A percentile compares a stretch with the other conserved stretches of the same genome.
These are phyloP conservation scores for Scytalidium lignicola DNA, from an alignment of 2,329 filamentous ascomycete species.

Conservation along the genomic window DNA sequence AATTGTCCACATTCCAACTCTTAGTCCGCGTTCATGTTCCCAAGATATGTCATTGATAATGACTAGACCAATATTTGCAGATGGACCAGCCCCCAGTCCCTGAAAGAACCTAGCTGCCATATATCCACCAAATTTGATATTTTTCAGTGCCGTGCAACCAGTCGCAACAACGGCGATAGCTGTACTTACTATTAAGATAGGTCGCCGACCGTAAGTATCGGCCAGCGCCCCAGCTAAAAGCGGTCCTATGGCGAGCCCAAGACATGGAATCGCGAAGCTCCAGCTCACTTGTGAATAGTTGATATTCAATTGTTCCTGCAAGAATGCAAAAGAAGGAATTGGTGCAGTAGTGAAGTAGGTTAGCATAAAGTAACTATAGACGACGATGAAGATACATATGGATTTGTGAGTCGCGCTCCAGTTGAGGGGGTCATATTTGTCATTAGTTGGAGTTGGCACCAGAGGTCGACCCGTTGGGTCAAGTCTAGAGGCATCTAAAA, in stretches of 20 bases:
- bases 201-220: slow-evolving; percentile 47
- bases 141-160: slow-evolving; percentile 29
- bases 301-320: slow-evolving; percentile 42
- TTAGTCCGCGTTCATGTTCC: slow-evolving; percentile 49
- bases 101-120: slow-evolving; percentile 56
- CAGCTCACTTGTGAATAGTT: slow-evolving; percentile 43
- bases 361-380: slow-evolving; percentile 48
- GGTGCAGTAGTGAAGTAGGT: slow-evolving; percentile 54
- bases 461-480: slow-evolving; percentile 25
- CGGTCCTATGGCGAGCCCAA: slow-evolving; percentile 47
- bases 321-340: slow-evolving; percentile 45
- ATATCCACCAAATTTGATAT: slow-evolving; percentile 39
- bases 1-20: slow-evolving; percentile 52
- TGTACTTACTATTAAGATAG: slow-evolving; percentile 41
- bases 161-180: slow-evolving; percentile 29
- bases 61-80: slow-evolving; percentile 48
- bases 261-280: slow-evolving; percentile 43
- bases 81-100: slow-evolving; percentile 49
- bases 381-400: slow-evolving; percentile 42
- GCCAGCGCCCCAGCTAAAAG: slow-evolving; percentile 43
- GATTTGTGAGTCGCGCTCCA: slow-evolving; percentile 44
- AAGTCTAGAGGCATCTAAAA: background rate
- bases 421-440: slow-evolving; percentile 49
- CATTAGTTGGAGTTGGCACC: slow-evolving; percentile 38
- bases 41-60: slow-evolving; percentile 52